Conservation (phyloP, 257 asterid species). For the Petrea volubilis region DNA sequence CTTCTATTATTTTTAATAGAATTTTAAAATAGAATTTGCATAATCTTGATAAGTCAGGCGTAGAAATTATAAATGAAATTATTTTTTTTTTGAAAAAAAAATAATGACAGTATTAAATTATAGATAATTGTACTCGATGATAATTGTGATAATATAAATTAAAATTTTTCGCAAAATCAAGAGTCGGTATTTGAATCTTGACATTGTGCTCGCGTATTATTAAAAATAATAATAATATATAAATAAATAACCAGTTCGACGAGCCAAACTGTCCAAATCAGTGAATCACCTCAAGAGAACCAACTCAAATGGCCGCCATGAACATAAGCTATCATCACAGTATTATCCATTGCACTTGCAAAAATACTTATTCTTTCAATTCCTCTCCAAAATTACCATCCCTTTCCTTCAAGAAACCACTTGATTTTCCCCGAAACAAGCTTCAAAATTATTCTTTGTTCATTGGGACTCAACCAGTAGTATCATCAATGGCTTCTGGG, state of each 20-base stretch:
- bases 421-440: constrained; percentile 18
- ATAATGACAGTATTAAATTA: too few species aligned
- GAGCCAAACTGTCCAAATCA: constrained; percentile 8
- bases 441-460: constrained; percentile 24
- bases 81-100: too few species aligned
- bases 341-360: constrained; percentile 10
- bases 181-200: too few species aligned
- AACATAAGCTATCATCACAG: constrained; percentile 28
- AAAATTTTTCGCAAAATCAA: too few species aligned
- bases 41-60: too few species aligned
- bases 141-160: too few species aligned
- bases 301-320: constrained; percentile 34
- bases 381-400: constrained; percentile 3
- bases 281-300: not conserved
- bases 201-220: too few species aligned
- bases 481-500: constrained; percentile 47
- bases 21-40: too few species aligned
- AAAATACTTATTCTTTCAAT: not conserved
- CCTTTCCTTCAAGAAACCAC: constrained; percentile 25
- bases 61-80: too few species aligned
- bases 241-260: not conserved
- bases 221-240: too few species aligned
- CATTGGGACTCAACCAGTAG: constrained; percentile 17
- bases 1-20: too few species aligned
- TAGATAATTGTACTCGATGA: too few species aligned